Base-by-base conservation (phyloP, 257 asterid species). In the Ophiorrhiza pumila region DNA sequence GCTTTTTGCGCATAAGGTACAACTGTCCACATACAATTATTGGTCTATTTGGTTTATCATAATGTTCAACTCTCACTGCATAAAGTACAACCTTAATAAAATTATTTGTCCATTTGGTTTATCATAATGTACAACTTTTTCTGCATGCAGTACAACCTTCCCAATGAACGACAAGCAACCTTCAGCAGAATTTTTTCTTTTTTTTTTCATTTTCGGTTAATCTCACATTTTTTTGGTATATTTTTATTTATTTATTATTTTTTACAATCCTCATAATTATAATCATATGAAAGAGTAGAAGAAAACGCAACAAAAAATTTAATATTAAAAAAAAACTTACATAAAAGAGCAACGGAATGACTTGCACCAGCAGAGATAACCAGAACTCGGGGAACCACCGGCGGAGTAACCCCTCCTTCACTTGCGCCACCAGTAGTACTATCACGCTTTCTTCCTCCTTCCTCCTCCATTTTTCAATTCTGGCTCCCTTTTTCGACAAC, bases 361-460 rank as follows among this genome's bases (percentile, higher is more conserved):
- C 96, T 93, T 34, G 98, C 98, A n/a, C 98, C 98, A 62, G 98
- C 96, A 23, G 98, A 91, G 41, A 93, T 85, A 75, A 87, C 72
- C 45, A 93, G 77, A 69, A 93, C 96, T 76, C 83, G 79, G 23
- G 89, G 92, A 68, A 85, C 65, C 29, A 85, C 65, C 29, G 92
- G 87, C 5, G 83, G 83, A 43, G 85, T 74, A 7, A 71, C 87
- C 13, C 79, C 87, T 60, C 74, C 85, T 78, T 41, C 34, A 56
- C 84, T 50, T 72, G 80, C 63, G 64, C 81, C 74, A 56, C 80
- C 80, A 56, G 29, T 7, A 58, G 41, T 71, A 25, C 53, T 56
- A 18, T n/a, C 61, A 58, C 29, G 65, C 42, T 41, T 53, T 45
- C n/a, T 60, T 62, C 77, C 60, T 64, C 75, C 84, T 76, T 71